Conservation (phyloP, 2,329 filamentous ascomycete species). For the Ascochyta koolunga region DNA sequence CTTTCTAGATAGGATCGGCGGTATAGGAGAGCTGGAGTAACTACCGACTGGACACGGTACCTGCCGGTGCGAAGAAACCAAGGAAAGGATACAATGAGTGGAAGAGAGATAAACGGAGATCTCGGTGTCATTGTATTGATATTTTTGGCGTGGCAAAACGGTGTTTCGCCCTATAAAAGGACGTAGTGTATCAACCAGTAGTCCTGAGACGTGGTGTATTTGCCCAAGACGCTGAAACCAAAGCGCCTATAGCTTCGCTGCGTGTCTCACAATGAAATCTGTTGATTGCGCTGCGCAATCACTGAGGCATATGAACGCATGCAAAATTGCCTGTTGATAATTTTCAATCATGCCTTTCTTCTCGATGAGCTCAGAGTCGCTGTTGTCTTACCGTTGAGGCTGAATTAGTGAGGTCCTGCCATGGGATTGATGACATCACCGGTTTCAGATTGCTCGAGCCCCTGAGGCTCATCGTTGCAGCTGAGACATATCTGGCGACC, state of each 20-base stretch:
- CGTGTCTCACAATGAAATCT: not conserved
- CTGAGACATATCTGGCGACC: not conserved
- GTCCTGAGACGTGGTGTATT: slow-evolving; percentile 10
- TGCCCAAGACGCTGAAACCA: slow-evolving; percentile 9
- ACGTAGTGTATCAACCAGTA: slow-evolving; percentile 10
- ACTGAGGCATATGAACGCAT: not conserved
- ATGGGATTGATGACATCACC: slow-evolving; percentile 4
- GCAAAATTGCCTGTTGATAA: no score
- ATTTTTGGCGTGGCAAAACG: not conserved
- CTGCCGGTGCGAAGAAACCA: slow-evolving; percentile 1
- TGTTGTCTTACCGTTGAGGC: no score
- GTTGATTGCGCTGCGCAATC: not conserved
- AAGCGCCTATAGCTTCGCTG: not conserved
- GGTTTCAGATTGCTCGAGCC: slow-evolving; percentile 8
- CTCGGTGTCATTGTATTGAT: slow-evolving; percentile 5
- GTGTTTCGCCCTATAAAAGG: slow-evolving; percentile 2
- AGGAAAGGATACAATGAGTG: not conserved
- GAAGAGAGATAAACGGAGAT: not conserved
- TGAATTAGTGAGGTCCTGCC: not conserved
- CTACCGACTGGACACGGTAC: slow-evolving; percentile 1
- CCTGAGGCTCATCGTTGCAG: not conserved
- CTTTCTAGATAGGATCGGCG: not conserved
- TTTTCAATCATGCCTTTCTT: no score
- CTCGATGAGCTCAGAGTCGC: no score
- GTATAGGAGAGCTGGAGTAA: not conserved